phyloP scores from a whole-genome alignment of 2,329 filamentous ascomycete species.

The Claviceps capensis region DNA sequence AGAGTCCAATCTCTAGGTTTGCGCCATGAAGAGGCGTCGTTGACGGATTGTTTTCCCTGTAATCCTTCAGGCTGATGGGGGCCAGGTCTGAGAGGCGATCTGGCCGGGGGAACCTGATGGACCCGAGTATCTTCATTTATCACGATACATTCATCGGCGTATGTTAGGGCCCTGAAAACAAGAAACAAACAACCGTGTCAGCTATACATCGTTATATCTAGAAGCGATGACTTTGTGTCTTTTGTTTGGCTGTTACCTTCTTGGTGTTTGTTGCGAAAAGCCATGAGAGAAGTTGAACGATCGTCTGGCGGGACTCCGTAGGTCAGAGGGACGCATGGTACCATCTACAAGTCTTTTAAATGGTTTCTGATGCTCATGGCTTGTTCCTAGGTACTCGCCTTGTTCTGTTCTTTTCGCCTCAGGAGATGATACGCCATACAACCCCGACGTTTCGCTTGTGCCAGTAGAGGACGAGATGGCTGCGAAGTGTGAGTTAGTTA shows the following conservation, averaged over 20 bases:
- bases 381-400: not conserved
- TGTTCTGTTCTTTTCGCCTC: not conserved
- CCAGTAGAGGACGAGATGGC: not conserved
- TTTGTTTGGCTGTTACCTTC: not conserved
- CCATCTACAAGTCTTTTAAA: not conserved
- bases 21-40: constrained; percentile 2
- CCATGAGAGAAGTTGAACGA: not conserved
- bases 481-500: not conserved
- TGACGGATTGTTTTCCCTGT: not conserved
- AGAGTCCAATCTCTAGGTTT: constrained; percentile 1
- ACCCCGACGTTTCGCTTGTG: not conserved
- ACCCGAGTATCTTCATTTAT: not conserved
- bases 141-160: not conserved
- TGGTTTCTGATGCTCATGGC: not conserved
- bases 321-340: not conserved
- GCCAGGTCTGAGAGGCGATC: constrained; percentile 1
- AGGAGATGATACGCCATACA: constrained; percentile 1
- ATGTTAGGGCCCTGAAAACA: not conserved
- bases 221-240: too few species aligned
- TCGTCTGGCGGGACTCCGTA: constrained; percentile 3
- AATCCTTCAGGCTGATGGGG: not conserved
- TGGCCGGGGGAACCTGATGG: not conserved
- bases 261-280: not conserved
- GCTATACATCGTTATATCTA: not conserved
- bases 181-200: not conserved